Percentiles rank a stretch among this genome's conserved stretches.
These are phyloP conservation scores for Colletotrichum shisoi DNA, from an alignment of 2,329 filamentous ascomycete genomes.

Conservation along the genomic window DNA sequence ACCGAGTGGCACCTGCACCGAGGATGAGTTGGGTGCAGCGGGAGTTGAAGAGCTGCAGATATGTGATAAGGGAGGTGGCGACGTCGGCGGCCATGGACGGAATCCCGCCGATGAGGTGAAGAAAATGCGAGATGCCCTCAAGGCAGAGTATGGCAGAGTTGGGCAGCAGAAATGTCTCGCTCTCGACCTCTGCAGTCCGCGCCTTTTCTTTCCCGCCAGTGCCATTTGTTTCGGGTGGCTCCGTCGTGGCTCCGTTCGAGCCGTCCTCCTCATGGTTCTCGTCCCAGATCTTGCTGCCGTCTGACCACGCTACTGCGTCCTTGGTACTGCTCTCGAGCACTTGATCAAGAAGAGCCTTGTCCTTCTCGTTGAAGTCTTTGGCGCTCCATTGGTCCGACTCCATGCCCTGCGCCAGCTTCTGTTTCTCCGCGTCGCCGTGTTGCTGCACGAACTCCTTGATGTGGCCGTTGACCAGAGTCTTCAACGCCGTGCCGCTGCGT, in stretches of 20 bases:
- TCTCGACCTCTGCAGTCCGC: conserved; percentile 79
- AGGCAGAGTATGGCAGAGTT: conserved; percentile 83
- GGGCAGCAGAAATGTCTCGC: conserved; percentile 85
- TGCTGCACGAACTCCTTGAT: conserved; percentile 81
- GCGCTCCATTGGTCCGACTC: conserved; percentile 83
- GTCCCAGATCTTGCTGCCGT: conserved; percentile 66
- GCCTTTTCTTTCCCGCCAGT: conserved; percentile 67
- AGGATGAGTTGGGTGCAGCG: conserved; percentile 96
- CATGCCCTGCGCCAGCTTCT: conserved; percentile 77
- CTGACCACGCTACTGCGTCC: conserved; percentile 72
- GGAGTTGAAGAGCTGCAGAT: conserved; percentile 93
- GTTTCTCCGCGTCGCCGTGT: conserved; percentile 75
- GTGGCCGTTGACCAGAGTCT: conserved; percentile 80
- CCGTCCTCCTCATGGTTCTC: conserved; percentile 38
- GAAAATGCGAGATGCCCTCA: conserved; percentile 79
- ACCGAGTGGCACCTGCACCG: conserved; percentile 87
- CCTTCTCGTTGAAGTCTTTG: conserved; percentile 73
- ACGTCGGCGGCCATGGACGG: conserved; percentile 90
- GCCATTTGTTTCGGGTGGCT: conserved; percentile 57
- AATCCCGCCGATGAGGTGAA: conserved; percentile 83
- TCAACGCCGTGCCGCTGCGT: conserved; percentile 76
- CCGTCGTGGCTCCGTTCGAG: conserved; percentile 39
- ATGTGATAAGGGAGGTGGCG: conserved; percentile 79
- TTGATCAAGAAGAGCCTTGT: conserved; percentile 66
- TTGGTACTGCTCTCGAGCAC: conserved; percentile 75